phyloP scores from a whole-genome alignment of 768 basidiomycete genomes.

The Boletus pseudo-olivaceus region DNA sequence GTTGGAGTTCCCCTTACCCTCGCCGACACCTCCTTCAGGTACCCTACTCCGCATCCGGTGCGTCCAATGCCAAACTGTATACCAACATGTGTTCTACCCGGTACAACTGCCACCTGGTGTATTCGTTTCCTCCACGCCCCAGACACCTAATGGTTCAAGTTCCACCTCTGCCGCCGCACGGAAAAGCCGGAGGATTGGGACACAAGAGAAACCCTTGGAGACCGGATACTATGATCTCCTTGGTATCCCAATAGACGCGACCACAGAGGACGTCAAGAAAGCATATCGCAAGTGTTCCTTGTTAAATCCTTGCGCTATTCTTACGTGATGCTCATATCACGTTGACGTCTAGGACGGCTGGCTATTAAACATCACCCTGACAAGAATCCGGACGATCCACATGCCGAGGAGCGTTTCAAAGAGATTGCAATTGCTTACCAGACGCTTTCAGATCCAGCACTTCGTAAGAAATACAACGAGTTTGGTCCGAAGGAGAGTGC shows the following conservation, averaged over 20 bases:
- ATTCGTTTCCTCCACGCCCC: conserved; percentile 9
- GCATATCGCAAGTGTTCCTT: conserved; percentile 61
- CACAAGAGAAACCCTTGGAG: conserved; percentile 84
- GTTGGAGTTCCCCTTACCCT: conserved; percentile 70
- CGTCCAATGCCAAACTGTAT: conserved; percentile 57
- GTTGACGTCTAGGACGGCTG: conserved; percentile 51
- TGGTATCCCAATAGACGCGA: conserved; percentile 70
- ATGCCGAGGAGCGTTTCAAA: conserved; percentile 86
- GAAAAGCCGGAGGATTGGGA: conserved; percentile 78
- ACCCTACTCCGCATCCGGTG: conserved; percentile 67
- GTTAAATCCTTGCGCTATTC: not conserved
- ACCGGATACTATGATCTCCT: conserved; percentile 89
- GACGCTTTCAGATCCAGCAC: conserved; percentile 71
- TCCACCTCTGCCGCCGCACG: conserved; percentile 22
- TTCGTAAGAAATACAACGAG: conserved; percentile 87
- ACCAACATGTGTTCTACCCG: conserved; percentile 66
- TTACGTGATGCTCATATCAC: not conserved
- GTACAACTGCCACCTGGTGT: conserved; percentile 45
- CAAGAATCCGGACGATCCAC: conserved; percentile 86
- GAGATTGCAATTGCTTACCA: conserved; percentile 88
- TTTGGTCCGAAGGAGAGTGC: conserved; percentile 83
- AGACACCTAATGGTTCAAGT: conserved; percentile 19
- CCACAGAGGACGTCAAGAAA: conserved; percentile 84
- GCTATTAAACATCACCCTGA: conserved; percentile 92
- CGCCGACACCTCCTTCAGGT: conserved; percentile 50